These are phyloP conservation scores for Boletus rufocinnamomeus DNA, from an alignment of 768 basidiomycete genomes.

Conservation along the genomic window DNA sequence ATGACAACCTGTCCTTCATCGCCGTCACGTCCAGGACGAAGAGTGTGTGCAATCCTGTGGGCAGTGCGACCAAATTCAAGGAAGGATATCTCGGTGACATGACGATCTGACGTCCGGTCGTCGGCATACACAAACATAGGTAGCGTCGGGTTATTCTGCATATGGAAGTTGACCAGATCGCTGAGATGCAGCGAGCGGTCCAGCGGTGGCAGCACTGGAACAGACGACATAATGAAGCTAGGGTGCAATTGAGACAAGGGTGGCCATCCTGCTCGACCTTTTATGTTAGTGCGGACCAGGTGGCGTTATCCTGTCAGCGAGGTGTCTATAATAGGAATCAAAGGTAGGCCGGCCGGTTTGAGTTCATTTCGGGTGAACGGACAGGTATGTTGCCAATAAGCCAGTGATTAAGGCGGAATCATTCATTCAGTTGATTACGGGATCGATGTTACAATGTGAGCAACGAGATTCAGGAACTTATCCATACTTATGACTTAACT, in stretches of 20 bases:
- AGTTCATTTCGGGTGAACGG: too few relatives aligned
- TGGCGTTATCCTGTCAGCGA: background rate
- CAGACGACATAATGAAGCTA: slow-evolving; percentile 4
- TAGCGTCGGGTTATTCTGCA: slow-evolving; percentile 13
- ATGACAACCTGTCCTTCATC: slow-evolving; percentile 32
- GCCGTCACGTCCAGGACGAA: slow-evolving; percentile 16
- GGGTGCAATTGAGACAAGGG: background rate
- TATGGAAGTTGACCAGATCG: slow-evolving; percentile 23
- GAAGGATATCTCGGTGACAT: slow-evolving; percentile 10
- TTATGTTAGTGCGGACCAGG: background rate
- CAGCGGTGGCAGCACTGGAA: slow-evolving; percentile 12
- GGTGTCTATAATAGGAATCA: too few relatives aligned
- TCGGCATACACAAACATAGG: slow-evolving; percentile 20
- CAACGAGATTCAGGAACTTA: background rate
- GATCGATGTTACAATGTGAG: too few relatives aligned
- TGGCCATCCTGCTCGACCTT: background rate
- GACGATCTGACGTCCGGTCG: slow-evolving; percentile 13
- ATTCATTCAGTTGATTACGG: too few relatives aligned
- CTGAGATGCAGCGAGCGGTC: slow-evolving; percentile 19
- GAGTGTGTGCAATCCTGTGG: slow-evolving; percentile 32
- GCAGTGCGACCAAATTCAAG: slow-evolving; percentile 24
- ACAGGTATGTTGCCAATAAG: too few relatives aligned
- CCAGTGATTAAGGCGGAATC: too few relatives aligned
- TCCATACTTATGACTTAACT: background rate
- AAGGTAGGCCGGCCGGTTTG: too few relatives aligned